Evolutionary conservation across 345 rosid genomes (phyloP).

Genomic region (Cochlearia excelsa): DNA sequence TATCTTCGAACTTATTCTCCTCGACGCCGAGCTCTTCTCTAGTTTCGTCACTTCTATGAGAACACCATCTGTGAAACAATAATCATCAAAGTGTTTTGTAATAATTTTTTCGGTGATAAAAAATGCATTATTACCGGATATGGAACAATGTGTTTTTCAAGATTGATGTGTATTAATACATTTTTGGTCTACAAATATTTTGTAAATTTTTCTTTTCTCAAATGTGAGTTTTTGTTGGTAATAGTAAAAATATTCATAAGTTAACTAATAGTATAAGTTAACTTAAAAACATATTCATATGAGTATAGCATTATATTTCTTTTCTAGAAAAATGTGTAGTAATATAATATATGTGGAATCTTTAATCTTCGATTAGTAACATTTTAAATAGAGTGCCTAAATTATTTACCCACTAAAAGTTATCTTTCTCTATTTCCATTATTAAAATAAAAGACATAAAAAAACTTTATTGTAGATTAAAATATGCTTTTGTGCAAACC

Average conservation of each 20-base stretch:
- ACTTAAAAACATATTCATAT: no score
- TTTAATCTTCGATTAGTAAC: background rate
- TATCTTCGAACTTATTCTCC: constrained; percentile 70
- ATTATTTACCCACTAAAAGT: constrained; percentile 3
- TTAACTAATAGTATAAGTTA: no score
- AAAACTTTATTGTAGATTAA: constrained; percentile 26
- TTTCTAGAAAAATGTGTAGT: no score
- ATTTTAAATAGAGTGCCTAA: background rate
- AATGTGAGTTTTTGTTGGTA: no score
- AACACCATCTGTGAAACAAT: constrained; percentile 42
- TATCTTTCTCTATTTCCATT: constrained; percentile 4
- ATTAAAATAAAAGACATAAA: background rate
- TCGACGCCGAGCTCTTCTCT: constrained; percentile 44
- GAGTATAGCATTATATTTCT: no score
- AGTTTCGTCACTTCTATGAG: constrained; percentile 54
- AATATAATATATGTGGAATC: background rate
- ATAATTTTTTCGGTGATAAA: no score
- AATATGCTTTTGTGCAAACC: background rate
- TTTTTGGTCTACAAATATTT: no score
- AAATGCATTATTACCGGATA: no score
- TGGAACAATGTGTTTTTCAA: no score
- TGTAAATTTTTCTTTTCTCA: no score
- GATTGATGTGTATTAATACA: no score
- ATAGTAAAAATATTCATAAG: no score
- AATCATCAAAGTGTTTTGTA: constrained; percentile 27